Percentiles rank a stretch among this genome's conserved stretches.
These are phyloP conservation scores for Pseudofabraea citricarpa DNA, from an alignment of 2,329 filamentous ascomycete species.

Conservation along the genomic window DNA sequence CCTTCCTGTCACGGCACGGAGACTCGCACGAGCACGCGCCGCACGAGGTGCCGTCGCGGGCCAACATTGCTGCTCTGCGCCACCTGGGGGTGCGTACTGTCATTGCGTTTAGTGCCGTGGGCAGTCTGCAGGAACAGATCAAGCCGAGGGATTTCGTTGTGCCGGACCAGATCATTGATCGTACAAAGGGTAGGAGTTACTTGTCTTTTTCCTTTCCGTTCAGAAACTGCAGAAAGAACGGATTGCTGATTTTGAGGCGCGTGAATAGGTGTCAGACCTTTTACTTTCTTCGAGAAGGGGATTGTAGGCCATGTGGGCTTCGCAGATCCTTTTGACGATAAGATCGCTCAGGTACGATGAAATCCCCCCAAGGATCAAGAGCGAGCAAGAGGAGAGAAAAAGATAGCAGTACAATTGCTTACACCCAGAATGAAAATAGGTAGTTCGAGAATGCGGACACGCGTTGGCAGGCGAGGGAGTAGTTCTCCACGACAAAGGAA, in stretches of 20 bases:
- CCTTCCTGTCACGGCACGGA: constrained; percentile 93
- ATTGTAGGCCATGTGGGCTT: constrained; percentile 94
- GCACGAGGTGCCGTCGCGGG: constrained; percentile 89
- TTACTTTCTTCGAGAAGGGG: constrained; percentile 92
- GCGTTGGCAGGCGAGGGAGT: constrained; percentile 79
- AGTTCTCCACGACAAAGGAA: constrained; percentile 76
- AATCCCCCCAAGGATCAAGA: not conserved
- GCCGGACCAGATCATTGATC: constrained; percentile 94
- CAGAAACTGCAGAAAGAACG: not conserved
- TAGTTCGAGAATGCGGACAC: constrained; percentile 73
- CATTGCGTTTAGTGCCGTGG: constrained; percentile 93
- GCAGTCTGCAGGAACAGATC: constrained; percentile 86
- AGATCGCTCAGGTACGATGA: constrained; percentile 51
- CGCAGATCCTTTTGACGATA: constrained; percentile 86
- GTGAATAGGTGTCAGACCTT: constrained; percentile 65
- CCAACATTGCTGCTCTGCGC: constrained; percentile 97
- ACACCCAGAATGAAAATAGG: no score
- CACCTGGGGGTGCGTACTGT: constrained; percentile 84
- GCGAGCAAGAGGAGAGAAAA: no score
- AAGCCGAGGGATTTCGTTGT: constrained; percentile 95
- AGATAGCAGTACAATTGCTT: no score
- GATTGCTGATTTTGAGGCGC: not conserved
- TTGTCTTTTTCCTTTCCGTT: no score
- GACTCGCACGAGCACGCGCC: constrained; percentile 83
- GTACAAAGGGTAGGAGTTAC: constrained; percentile 77